Evolutionary conservation across 306 rosid genomes (phyloP).

Genomic region (Begonia fuchsioides): DNA sequence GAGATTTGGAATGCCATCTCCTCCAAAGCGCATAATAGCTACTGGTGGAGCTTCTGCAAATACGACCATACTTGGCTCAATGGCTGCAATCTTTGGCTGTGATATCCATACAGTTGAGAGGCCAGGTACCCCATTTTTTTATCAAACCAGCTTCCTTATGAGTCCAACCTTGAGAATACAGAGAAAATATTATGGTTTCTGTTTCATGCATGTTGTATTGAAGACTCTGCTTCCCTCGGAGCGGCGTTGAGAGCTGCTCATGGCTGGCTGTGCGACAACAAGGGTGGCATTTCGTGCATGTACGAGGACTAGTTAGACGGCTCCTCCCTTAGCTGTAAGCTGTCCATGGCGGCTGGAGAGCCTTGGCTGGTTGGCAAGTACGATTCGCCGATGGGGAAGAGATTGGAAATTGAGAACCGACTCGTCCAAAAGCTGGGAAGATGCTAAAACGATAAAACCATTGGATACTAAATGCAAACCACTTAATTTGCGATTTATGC

Average conservation of each 20-base stretch:
- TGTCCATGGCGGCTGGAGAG: constrained; percentile 48
- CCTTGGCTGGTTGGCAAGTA: constrained; percentile 39
- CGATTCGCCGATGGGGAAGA: constrained; percentile 48
- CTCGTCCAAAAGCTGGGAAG: constrained; percentile 67
- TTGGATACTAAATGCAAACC: no score
- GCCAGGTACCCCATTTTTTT: constrained; percentile 23
- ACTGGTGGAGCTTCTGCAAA: constrained; percentile 96
- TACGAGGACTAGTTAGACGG: constrained; percentile 49
- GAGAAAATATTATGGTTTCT: background rate
- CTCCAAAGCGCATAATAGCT: constrained; percentile 83
- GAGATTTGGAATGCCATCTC: constrained; percentile 93
- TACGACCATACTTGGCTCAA: constrained; percentile 44
- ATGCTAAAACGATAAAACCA: constrained; percentile 10
- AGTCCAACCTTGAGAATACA: no score
- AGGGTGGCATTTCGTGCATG: constrained; percentile 46
- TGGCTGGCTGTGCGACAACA: constrained; percentile 67
- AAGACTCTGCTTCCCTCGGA: constrained; percentile 97
- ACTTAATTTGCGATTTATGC: no score
- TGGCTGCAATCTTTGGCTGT: constrained; percentile 82
- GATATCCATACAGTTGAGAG: constrained; percentile 85
- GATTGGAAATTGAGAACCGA: constrained; percentile 68
- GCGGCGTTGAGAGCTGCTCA: constrained; percentile 96
- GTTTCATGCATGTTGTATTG: background rate
- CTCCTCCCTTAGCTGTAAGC: constrained; percentile 62
- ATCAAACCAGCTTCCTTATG: no score